phyloP scores from a whole-genome alignment of 148 eudicot species.

The Rhododendron molle region DNA sequence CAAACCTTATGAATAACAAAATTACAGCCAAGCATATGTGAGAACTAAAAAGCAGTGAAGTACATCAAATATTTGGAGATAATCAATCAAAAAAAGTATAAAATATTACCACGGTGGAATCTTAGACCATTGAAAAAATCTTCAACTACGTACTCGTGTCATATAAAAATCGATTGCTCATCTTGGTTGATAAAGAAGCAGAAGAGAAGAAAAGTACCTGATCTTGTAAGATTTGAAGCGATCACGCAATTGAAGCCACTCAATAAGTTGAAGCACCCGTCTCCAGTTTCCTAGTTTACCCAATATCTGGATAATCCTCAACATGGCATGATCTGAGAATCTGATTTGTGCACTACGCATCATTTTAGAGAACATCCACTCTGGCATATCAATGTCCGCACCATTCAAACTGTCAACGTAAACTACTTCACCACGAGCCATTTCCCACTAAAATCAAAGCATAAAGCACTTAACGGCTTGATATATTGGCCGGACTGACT shows the following conservation, averaged over 20 bases:
- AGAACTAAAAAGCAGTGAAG: not conserved
- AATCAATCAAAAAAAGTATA: not conserved
- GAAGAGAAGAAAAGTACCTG: conserved; percentile 35
- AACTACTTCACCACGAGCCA: conserved; percentile 21
- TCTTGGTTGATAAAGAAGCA: not conserved
- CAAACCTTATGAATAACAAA: not conserved
- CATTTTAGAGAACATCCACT: conserved; percentile 89
- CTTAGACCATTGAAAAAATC: not conserved
- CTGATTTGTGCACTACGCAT: conserved; percentile 79
- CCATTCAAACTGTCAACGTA: conserved; percentile 69
- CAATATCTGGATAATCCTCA: conserved; percentile 83
- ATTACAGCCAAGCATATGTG: not conserved
- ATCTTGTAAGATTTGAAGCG: conserved; percentile 71
- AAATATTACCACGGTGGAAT: too few relatives aligned
- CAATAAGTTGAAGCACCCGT: conserved; percentile 84
- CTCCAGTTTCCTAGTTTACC: conserved; percentile 88
- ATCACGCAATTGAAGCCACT: conserved; percentile 86
- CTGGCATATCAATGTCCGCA: conserved; percentile 73
- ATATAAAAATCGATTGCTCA: not conserved
- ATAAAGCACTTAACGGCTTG: not conserved
- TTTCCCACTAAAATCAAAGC: not conserved
- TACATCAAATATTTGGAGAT: not conserved
- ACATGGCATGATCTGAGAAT: conserved; percentile 78
- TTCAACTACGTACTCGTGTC: not conserved
- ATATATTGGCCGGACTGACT: not conserved